Evolutionary conservation across 495 filamentous ascomycete species (phyloP).

Genomic region (Penicillium turbatum): DNA sequence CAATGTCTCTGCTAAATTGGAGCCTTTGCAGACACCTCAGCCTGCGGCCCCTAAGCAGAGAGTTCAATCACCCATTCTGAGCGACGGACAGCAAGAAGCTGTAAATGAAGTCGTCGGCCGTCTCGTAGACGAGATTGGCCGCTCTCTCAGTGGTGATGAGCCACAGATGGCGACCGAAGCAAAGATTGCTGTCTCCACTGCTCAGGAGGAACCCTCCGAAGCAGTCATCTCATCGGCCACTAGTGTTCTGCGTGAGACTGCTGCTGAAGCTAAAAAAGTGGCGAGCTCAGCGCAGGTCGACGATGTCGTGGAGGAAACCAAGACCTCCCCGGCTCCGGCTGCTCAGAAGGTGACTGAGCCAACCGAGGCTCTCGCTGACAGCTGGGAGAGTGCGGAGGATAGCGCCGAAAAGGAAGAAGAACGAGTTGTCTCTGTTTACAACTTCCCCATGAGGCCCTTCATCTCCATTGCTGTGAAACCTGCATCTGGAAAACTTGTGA

Average conservation of each 20-base stretch:
- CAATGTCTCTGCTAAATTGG: conserved; percentile 19
- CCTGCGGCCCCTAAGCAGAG: conserved; percentile 18
- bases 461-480: conserved; percentile 63
- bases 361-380: conserved; percentile 55
- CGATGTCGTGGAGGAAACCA: conserved; percentile 53
- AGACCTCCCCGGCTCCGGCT: conserved; percentile 51
- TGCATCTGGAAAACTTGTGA: conserved; percentile 37
- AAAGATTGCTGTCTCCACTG: conserved; percentile 20
- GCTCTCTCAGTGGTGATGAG: conserved; percentile 64
- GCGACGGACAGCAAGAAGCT: conserved; percentile 51
- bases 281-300: conserved; percentile 21
- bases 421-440: conserved; percentile 71
- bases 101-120: conserved; percentile 68
- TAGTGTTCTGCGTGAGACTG: conserved; percentile 34
- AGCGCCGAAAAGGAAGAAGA: conserved; percentile 63
- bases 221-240: conserved; percentile 34
- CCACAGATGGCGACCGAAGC: conserved; percentile 43
- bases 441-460: conserved; percentile 94
- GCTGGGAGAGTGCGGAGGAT: conserved; percentile 81
- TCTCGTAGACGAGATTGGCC: conserved; percentile 62
- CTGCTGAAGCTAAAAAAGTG: conserved; percentile 16
- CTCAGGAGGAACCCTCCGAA: conserved; percentile 31
- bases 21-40: conserved; percentile 10
- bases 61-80: conserved; percentile 33
- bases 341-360: conserved; percentile 54